phyloP scores from a whole-genome alignment of 164 flowering plant genomes.

The Tetrastigma voinierianum region DNA sequence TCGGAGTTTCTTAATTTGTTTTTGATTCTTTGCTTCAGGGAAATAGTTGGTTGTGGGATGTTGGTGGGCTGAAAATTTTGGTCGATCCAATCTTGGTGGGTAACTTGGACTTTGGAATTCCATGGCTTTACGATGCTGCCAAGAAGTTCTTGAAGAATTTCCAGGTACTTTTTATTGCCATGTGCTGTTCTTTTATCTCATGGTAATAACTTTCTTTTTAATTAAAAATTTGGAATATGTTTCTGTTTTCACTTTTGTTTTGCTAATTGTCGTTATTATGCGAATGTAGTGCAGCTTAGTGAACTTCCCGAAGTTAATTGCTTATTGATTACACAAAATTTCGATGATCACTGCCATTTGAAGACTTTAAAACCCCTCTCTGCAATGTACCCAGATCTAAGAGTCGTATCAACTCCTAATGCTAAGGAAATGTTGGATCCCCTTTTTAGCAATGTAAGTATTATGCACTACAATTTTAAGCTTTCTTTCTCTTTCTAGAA shows the following conservation, averaged over 20 bases:
- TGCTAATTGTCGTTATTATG: slow-evolving; percentile 9
- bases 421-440: slow-evolving; percentile 73
- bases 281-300: slow-evolving; percentile 59
- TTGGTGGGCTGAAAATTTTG: slow-evolving; percentile 61
- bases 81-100: slow-evolving; percentile 97
- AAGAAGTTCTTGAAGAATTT: slow-evolving; percentile 75
- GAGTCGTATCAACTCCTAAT: slow-evolving; percentile 87
- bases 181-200: background rate
- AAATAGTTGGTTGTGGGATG: slow-evolving; percentile 96
- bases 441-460: slow-evolving; percentile 73
- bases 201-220: background rate
- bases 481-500: background rate
- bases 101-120: slow-evolving; percentile 90
- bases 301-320: slow-evolving; percentile 87
- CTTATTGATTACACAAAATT: slow-evolving; percentile 89
- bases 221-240: background rate
- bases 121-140: slow-evolving; percentile 93
- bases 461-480: background rate
- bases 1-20: slow-evolving; percentile 8
- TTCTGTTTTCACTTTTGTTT: background rate
- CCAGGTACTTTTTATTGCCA: slow-evolving; percentile 43
- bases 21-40: slow-evolving; percentile 41
- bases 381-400: slow-evolving; percentile 51
- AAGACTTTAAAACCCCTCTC: slow-evolving; percentile 84
- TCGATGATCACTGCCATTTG: slow-evolving; percentile 96